Conservation (phyloP, 805 yeast genomes). For the Groenewaldozyma tartarivorans region DNA sequence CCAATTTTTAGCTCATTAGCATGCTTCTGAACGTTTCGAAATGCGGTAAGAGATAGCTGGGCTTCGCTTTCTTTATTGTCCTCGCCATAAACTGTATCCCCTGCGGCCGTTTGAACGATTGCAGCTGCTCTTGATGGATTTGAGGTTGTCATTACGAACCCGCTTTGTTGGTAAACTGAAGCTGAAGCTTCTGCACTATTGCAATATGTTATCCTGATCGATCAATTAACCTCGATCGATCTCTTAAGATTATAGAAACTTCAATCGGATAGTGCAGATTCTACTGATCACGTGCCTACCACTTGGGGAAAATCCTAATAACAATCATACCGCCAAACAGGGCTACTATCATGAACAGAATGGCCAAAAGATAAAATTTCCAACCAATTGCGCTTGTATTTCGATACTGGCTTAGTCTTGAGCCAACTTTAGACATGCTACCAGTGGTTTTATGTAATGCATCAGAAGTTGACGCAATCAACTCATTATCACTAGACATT, state of each 20-base stretch:
- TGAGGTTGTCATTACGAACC: not conserved
- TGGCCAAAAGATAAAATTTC: conserved; percentile 30
- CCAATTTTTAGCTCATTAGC: conserved; percentile 18
- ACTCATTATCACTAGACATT: conserved; percentile 27
- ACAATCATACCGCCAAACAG: conserved; percentile 27
- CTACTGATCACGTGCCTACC: conserved; percentile 19
- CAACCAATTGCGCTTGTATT: conserved; percentile 29
- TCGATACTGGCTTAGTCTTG: conserved; percentile 25
- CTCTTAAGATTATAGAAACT: no score
- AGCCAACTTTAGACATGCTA: conserved; percentile 28
- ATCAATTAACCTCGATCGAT: no score
- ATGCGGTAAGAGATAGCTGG: no score
- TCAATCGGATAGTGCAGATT: no score
- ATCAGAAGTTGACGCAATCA: conserved; percentile 26
- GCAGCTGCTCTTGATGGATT: not conserved
- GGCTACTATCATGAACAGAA: conserved; percentile 25
- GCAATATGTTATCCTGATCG: no score
- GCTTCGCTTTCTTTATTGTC: no score
- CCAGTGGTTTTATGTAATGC: conserved; percentile 28
- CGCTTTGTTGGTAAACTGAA: no score
- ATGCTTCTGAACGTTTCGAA: no score
- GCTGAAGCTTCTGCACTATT: no score
- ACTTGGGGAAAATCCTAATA: conserved; percentile 30
- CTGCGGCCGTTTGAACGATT: not conserved
- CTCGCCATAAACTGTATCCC: not conserved